phyloP scores from a whole-genome alignment of 2,329 filamentous ascomycete species.

The Ampelomyces quisqualis region DNA sequence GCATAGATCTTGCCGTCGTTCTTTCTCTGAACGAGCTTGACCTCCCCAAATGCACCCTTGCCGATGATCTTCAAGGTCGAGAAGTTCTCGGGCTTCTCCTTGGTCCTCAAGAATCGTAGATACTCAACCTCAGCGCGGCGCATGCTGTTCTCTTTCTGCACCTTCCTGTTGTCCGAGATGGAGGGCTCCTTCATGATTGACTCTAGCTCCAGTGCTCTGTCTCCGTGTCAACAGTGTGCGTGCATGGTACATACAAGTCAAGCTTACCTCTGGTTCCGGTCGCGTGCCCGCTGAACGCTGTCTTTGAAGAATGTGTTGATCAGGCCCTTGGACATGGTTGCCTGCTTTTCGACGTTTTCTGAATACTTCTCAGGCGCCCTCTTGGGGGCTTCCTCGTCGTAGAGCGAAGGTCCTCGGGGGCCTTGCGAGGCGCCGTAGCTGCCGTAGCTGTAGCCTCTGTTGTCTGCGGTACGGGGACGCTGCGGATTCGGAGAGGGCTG shows the following conservation, averaged over 20 bases:
- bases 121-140: conserved; percentile 90
- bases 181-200: conserved; percentile 76
- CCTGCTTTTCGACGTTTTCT: conserved; percentile 76
- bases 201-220: conserved; percentile 88
- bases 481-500: conserved; percentile 69
- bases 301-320: conserved; percentile 91
- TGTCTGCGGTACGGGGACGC: conserved; percentile 82
- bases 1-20: conserved; percentile 96
- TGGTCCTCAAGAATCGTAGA: conserved; percentile 88
- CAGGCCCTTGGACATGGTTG: conserved; percentile 64
- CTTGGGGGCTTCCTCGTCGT: conserved; percentile 71
- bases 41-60: conserved; percentile 97
- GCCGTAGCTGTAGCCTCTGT: conserved; percentile 59
- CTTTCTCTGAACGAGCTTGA: conserved; percentile 96
- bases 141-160: conserved; percentile 80
- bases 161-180: conserved; percentile 73
- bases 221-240: conserved; percentile 21
- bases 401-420: conserved; percentile 57
- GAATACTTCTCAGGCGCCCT: conserved; percentile 82
- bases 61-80: conserved; percentile 96
- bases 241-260: too few species aligned
- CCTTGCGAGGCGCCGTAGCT: conserved; percentile 69
- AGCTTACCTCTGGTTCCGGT: conserved; percentile 94
- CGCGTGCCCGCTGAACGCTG: conserved; percentile 91
- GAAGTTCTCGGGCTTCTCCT: conserved; percentile 93